Conservation (phyloP, 2,329 filamentous ascomycete species). For the Ophiocordyceps polyrhachis-furcata region DNA sequence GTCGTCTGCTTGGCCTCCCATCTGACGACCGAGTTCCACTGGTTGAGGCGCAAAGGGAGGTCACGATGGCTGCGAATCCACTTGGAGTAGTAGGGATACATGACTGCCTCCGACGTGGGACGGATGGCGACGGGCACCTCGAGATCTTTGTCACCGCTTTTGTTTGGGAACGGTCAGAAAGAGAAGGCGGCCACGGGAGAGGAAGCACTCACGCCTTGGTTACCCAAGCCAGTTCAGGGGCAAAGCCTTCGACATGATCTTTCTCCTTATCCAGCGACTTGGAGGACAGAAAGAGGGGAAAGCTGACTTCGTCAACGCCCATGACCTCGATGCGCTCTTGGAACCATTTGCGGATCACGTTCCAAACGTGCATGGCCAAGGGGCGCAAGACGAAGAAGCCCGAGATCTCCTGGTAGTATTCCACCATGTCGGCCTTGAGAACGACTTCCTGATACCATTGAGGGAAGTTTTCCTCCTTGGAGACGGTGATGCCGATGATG, state of each 20-base stretch:
- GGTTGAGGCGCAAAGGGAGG: slow-evolving; percentile 82
- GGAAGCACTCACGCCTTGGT: slow-evolving; percentile 50
- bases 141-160: slow-evolving; percentile 80
- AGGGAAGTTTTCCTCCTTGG: slow-evolving; percentile 73
- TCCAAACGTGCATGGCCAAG: slow-evolving; percentile 48
- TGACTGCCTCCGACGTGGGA: slow-evolving; percentile 57
- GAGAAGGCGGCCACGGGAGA: background rate
- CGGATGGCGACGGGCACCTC: slow-evolving; percentile 58
- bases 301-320: slow-evolving; percentile 89
- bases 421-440: slow-evolving; percentile 90
- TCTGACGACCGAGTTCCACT: slow-evolving; percentile 85
- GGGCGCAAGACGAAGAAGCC: slow-evolving; percentile 87
- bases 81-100: slow-evolving; percentile 92
- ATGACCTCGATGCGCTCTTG: slow-evolving; percentile 65
- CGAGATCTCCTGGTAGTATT: slow-evolving; percentile 89
- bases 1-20: slow-evolving; percentile 94
- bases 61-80: slow-evolving; percentile 96
- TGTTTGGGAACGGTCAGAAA: slow-evolving; percentile 14
- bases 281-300: slow-evolving; percentile 85
- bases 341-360: slow-evolving; percentile 47
- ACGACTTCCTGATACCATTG: slow-evolving; percentile 98
- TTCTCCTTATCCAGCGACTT: slow-evolving; percentile 81
- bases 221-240: slow-evolving; percentile 78
- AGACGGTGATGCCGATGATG: slow-evolving; percentile 74
- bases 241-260: slow-evolving; percentile 97